Percentiles rank a stretch among this genome's conserved stretches.
phyloP scores from a whole-genome alignment of 148 eudicot genomes.

The Arbutus unedo region DNA sequence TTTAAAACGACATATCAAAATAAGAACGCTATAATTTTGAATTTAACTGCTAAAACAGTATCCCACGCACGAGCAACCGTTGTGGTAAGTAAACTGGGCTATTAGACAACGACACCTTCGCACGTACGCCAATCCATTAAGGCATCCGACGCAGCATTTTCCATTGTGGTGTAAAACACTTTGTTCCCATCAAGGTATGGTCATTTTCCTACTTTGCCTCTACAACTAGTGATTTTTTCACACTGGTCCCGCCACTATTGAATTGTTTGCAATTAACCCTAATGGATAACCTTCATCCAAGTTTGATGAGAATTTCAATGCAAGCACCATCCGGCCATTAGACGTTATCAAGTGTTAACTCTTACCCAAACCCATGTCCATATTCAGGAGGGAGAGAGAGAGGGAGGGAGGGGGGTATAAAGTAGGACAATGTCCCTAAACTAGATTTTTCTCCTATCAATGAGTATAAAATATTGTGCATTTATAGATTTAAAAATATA shows the following conservation, averaged over 20 bases:
- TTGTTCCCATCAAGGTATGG: background rate
- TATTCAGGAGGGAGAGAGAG: no score
- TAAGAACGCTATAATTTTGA: no score
- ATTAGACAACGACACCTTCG: background rate
- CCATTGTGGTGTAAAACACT: background rate
- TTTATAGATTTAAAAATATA: no score
- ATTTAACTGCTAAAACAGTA: background rate
- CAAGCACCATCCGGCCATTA: background rate
- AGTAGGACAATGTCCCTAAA: no score
- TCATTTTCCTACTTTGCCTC: background rate
- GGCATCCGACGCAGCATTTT: background rate
- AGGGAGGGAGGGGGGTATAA: no score
- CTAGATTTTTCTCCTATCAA: no score
- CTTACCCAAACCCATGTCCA: no score
- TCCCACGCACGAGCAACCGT: background rate
- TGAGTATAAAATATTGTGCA: no score
- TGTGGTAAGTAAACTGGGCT: background rate
- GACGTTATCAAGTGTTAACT: no score
- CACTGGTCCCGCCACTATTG: background rate
- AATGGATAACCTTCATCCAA: background rate
- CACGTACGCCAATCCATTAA: slow-evolving; percentile 6
- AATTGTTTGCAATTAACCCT: background rate
- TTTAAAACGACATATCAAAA: no score
- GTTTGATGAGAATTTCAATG: background rate
- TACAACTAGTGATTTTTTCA: background rate